Conservation (phyloP, 2,329 filamentous ascomycete species). For the Fusarium globosum region DNA sequence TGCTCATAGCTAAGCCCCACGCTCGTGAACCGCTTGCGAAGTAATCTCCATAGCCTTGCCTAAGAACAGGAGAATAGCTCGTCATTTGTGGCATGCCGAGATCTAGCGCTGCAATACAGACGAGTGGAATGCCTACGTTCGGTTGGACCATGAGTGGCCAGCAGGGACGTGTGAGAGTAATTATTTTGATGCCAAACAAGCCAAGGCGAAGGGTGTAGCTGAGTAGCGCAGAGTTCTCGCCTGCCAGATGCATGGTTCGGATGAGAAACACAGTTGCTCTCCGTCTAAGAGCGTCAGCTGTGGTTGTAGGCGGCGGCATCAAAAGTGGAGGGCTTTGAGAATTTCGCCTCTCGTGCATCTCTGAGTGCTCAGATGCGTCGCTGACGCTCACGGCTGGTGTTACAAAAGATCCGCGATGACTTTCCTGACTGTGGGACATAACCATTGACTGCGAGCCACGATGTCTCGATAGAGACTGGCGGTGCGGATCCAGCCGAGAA, state of each 20-base stretch:
- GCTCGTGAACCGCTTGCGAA: constrained; percentile 33
- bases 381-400: constrained; percentile 24
- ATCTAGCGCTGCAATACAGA: constrained; percentile 76
- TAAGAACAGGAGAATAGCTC: constrained; percentile 12
- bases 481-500: constrained; percentile 24
- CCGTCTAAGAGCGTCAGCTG: constrained; percentile 49
- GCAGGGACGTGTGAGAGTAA: constrained; percentile 74
- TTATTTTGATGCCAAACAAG: constrained; percentile 76
- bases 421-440: constrained; percentile 56
- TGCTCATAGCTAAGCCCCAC: constrained; percentile 47
- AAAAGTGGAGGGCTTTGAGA: constrained; percentile 57
- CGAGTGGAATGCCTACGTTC: constrained; percentile 73
- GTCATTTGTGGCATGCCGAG: constrained; percentile 55
- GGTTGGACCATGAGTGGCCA: constrained; percentile 76
- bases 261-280: constrained; percentile 52
- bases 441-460: constrained; percentile 50
- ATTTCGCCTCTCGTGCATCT: constrained; percentile 20
- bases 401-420: constrained; percentile 40
- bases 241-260: constrained; percentile 37
- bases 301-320: constrained; percentile 60
- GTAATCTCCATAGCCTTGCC: constrained; percentile 27
- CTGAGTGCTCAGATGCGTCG: constrained; percentile 27
- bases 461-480: constrained; percentile 30
- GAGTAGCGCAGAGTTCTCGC: constrained; percentile 46
- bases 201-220: constrained; percentile 60